Percentiles rank a stretch among this genome's conserved stretches.
Evolutionary conservation across 1,284 basidiomycete species (phyloP).

Genomic region (Agroathelia rolfsii): DNA sequence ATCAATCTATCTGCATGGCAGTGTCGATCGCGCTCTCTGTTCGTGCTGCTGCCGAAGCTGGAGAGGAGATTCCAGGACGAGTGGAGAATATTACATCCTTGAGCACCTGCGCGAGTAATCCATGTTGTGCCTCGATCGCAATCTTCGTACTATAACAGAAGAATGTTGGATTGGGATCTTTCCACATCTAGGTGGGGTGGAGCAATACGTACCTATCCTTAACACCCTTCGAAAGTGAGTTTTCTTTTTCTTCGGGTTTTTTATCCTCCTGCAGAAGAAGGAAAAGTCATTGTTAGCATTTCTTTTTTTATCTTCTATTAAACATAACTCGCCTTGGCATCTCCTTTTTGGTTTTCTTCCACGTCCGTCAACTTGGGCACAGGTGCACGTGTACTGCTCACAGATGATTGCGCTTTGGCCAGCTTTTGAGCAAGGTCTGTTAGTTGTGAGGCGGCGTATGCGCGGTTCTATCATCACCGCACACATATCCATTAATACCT

Average conservation of each 20-base stretch:
- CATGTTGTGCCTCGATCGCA: constrained; percentile 83
- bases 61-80: constrained; percentile 33
- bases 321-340: too few relatives aligned
- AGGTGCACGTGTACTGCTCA: constrained; percentile 46
- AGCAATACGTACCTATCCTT: constrained; percentile 64
- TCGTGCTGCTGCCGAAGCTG: constrained; percentile 17
- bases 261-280: constrained; percentile 39
- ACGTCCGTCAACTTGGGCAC: constrained; percentile 40
- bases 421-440: constrained; percentile 85
- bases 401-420: constrained; percentile 45
- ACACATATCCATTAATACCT: constrained; percentile 2
- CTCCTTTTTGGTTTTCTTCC: too few relatives aligned
- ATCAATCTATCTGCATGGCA: constrained; percentile 25
- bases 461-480: constrained; percentile 88
- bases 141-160: constrained; percentile 72
- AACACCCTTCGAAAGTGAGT: constrained; percentile 69
- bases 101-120: constrained; percentile 80
- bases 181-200: background rate
- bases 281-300: too few relatives aligned
- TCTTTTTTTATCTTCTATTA: constrained; percentile 15
- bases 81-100: constrained; percentile 80
- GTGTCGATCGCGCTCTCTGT: constrained; percentile 27
- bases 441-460: constrained; percentile 85
- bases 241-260: constrained; percentile 68
- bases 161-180: background rate